Evolutionary conservation across 2,329 filamentous ascomycete genomes (phyloP).

Genomic region (Dactylellina haptotyla): DNA sequence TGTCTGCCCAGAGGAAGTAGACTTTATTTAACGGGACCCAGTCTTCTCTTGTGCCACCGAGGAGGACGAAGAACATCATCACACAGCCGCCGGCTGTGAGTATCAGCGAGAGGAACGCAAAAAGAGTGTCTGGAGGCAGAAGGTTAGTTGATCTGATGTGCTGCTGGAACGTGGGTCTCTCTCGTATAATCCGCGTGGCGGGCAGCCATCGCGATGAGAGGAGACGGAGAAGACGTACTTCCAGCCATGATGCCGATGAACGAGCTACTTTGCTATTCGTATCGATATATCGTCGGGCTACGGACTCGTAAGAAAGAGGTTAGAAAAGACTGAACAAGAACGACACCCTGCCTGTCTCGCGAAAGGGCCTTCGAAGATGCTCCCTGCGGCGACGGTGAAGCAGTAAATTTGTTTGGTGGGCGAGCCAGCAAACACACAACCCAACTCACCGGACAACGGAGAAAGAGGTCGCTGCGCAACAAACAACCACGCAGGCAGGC

Average conservation of each 20-base stretch:
- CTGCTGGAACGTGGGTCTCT: conserved; percentile 21
- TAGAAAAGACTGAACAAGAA: conserved; percentile 11
- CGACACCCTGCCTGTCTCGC: not conserved
- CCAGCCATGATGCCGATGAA: conserved; percentile 52
- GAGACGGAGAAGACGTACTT: conserved; percentile 31
- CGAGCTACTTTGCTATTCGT: conserved; percentile 5
- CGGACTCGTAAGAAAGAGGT: conserved; percentile 4
- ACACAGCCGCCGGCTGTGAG: conserved; percentile 72
- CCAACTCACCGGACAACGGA: conserved; percentile 6
- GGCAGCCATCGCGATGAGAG: not conserved
- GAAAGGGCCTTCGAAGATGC: not conserved
- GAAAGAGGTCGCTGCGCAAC: too few relatives aligned
- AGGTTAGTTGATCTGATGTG: conserved; percentile 25
- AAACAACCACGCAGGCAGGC: too few relatives aligned
- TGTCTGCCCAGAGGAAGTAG: conserved; percentile 86
- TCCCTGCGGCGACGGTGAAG: conserved; percentile 11
- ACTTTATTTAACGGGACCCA: conserved; percentile 73
- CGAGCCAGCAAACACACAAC: conserved; percentile 20
- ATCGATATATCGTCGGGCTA: not conserved
- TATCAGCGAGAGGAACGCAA: conserved; percentile 66
- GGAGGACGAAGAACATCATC: conserved; percentile 73
- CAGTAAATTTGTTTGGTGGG: conserved; percentile 9
- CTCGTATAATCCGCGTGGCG: conserved; percentile 14
- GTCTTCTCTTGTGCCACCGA: conserved; percentile 69
- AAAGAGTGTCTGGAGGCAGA: conserved; percentile 22